Evolutionary conservation across 257 asterid species (phyloP), one percentile per base, ranked within the genome.

Genomic region (Gentiana dahurica): DNA sequence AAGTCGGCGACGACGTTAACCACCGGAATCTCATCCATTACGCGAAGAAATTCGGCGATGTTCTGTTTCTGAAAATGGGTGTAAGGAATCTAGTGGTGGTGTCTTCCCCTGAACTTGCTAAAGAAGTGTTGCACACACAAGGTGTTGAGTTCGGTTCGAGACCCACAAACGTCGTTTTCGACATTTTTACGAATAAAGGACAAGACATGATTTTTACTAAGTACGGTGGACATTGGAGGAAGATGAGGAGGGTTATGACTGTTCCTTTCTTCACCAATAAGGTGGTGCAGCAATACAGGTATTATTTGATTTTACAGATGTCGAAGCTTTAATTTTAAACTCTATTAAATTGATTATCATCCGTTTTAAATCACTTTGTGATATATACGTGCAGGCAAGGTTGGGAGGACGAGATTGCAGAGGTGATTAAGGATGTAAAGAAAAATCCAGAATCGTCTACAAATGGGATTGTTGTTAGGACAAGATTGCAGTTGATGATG

Each of bases 201-300:
- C 97, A 89, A 66, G 97, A 89, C 60, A 90, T 90, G 97, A 90
- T 90, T 13, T 90, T 90, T 74, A 90, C 96, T 3, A 95, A 81
- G 2, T 90, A 90, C 75, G 97, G 97, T 8, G 97, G 86, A 60
- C 97, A 90, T 63, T 90, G 97, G 97, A 80, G 97, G 48, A 90
- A 90, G 75, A 90, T 90, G 97, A 71, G 97, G 47, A 78, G 97
- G 66, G 87, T 90, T 59, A 82, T 89, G 88, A 89, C 97, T 38
- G 93, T 89, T 49, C 97, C 97, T 4, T 89, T 89, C 47, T 87
- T 90, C 72, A 90, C 97, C 47, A 87, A 84, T 63, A 86, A 87
- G 52, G 95, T 90, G 2, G 97, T 90, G 36, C 97, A 90, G 74
- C 85, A 81, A 60, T 61, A 90, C 58, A 77, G 87, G 53, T 53